Conservation (phyloP, 2,329 filamentous ascomycete genomes). For the Cylindrodendrum hubeiense region DNA sequence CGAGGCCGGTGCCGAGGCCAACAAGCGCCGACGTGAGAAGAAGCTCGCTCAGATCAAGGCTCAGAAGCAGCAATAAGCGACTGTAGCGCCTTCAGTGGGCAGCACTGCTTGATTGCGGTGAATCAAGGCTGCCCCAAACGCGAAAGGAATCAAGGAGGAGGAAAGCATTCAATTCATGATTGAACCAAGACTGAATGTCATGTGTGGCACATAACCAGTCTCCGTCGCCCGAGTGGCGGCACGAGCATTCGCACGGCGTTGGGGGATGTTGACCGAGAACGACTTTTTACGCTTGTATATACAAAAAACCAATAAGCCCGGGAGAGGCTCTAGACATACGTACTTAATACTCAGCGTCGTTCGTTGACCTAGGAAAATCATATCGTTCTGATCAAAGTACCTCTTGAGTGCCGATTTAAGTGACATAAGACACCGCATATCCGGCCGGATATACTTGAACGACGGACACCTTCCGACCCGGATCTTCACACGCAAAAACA, state of each 20-base stretch:
- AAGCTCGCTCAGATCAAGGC: constrained; percentile 75
- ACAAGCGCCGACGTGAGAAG: constrained; percentile 84
- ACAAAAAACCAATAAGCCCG: constrained; percentile 40
- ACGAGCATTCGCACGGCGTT: constrained; percentile 49
- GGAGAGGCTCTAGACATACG: constrained; percentile 46
- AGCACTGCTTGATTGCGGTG: constrained; percentile 41
- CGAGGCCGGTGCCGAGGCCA: constrained; percentile 89
- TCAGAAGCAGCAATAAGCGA: constrained; percentile 74
- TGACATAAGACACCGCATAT: background rate
- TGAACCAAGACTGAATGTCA: constrained; percentile 39
- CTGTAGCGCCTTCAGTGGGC: constrained; percentile 18
- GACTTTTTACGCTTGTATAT: constrained; percentile 48
- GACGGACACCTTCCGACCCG: background rate
- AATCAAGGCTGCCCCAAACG: constrained; percentile 30
- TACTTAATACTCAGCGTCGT: constrained; percentile 50
- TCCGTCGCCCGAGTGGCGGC: constrained; percentile 34
- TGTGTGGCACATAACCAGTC: constrained; percentile 29
- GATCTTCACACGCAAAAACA: background rate
- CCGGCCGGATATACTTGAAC: background rate
- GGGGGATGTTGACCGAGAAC: constrained; percentile 42
- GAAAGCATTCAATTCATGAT: constrained; percentile 37
- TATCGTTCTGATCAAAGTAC: background rate
- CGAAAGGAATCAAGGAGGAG: constrained; percentile 23
- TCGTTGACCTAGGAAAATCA: constrained; percentile 33
- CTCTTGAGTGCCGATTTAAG: background rate